Evolutionary conservation across 306 rosid genomes (phyloP), one percentile per base, ranked within the genome.

Genomic region (Lagenaria siceraria): DNA sequence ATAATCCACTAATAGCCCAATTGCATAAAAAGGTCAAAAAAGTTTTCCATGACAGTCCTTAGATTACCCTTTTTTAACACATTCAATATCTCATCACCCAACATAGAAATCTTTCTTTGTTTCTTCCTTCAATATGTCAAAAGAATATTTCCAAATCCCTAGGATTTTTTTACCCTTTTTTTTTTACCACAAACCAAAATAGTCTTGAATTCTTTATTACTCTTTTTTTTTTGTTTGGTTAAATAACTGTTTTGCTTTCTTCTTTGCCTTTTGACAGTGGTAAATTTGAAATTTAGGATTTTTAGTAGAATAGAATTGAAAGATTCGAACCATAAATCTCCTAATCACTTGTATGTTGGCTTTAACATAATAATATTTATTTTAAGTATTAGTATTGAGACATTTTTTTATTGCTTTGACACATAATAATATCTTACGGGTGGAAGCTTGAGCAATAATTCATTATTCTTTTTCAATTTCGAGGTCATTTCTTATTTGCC

Each of bases 11-110:
- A 77, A 80, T 86, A 69, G 60, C 61, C 81, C 27, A 43, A 6
- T 69, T 82, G 55, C 88, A 74, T 82, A 88, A 87, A n/a, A 87
- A 71, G 55, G 85, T 75, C 76, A 60, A 53, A 76, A 18, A 6
- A 51, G 9, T 78, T 80, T 87, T 86, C 81, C 90, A 86, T 78
- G 85, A 36, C 80, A 65, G 29, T 42, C 74, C 83, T 27, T 72
- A 27, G 9, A 48, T 27, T 15, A 42, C 42, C 76, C 46, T 46
- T 70, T 70, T 22, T 25, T 70, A 46, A 24, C 56, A 64, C 46
- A 35, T 14, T 42, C 70, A 63, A 35, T 9, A 29, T 15, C 36
- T 61, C 66, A 61, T 61, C 38, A 66, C 25, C 2, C 36, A 22
- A 7, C 31, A 12, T 17, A 10, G 8, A 12, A 15, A 33, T 19